Evolutionary conservation across 148 eudicot genomes (phyloP).

Genomic region (Silene latifolia): DNA sequence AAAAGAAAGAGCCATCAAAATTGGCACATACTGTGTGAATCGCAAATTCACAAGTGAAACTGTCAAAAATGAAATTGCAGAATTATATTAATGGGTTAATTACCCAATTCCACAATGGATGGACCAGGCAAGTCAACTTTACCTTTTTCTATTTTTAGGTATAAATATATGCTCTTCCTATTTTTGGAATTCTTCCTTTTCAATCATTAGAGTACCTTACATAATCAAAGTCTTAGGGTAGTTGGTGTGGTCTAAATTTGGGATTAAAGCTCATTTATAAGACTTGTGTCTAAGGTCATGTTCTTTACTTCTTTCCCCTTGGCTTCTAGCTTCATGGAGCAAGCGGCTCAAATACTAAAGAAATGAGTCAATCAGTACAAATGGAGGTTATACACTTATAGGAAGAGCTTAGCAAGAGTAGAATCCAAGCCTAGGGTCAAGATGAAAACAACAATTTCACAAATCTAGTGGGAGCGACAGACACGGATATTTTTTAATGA

Average conservation of each 20-base stretch:
- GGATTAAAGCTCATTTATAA: not conserved
- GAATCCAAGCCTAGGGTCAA: too few species aligned
- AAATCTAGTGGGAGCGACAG: too few species aligned
- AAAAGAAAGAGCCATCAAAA: not conserved
- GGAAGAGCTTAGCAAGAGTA: too few species aligned
- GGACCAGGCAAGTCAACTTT: conserved; percentile 14
- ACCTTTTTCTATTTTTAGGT: not conserved
- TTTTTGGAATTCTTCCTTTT: conserved; percentile 5
- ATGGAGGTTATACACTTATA: too few species aligned
- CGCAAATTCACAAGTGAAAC: not conserved
- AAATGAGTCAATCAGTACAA: not conserved
- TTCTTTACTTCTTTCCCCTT: too few species aligned
- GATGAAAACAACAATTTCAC: too few species aligned
- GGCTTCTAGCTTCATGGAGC: not conserved
- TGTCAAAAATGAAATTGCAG: not conserved
- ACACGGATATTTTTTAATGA: too few species aligned
- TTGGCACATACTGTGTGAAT: not conserved
- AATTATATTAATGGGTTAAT: not conserved
- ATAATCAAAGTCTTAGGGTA: too few species aligned
- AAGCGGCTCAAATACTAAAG: not conserved
- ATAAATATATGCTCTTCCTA: not conserved
- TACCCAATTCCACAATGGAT: conserved; percentile 4
- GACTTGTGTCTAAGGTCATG: too few species aligned
- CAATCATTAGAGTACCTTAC: not conserved
- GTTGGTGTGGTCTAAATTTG: not conserved